phyloP scores from a whole-genome alignment of 352 stramenopile genomes.

The Phytophthora colocasiae region DNA sequence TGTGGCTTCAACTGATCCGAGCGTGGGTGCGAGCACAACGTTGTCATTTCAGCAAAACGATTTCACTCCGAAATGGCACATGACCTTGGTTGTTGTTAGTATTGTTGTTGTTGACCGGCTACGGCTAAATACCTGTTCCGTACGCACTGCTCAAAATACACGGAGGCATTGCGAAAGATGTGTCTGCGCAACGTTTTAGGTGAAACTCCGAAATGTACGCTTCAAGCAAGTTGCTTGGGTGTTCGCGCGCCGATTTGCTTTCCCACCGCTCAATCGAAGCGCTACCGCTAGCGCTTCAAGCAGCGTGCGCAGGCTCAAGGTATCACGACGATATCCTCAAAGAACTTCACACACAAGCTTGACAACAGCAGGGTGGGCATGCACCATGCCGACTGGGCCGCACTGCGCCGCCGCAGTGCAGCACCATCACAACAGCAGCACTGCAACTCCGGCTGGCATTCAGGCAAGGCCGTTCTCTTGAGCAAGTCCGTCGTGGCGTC shows the following conservation, averaged over 20 bases:
- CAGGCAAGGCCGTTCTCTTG: conserved; percentile 25
- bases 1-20: conserved; percentile 28
- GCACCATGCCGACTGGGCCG: too few species aligned
- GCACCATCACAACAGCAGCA: too few species aligned
- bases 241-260: conserved; percentile 17
- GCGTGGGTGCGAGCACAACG: conserved; percentile 6
- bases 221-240: conserved; percentile 4
- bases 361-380: conserved; percentile 4
- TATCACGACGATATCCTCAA: not conserved
- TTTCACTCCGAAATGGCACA: conserved; percentile 16
- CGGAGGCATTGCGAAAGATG: conserved; percentile 4
- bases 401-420: too few species aligned
- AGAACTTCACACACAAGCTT: too few species aligned
- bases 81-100: too few species aligned
- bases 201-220: not conserved
- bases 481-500: conserved; percentile 17
- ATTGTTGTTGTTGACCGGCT: conserved; percentile 2
- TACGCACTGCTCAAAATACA: not conserved
- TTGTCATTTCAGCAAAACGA: not conserved
- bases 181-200: conserved; percentile 1
- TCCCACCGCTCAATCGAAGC: conserved; percentile 38
- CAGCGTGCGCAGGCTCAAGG: not conserved
- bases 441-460: conserved; percentile 16
- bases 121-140: conserved; percentile 6
- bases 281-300: conserved; percentile 12